Conservation (phyloP, 1,139 yeast species). For the Candida sp. region DNA sequence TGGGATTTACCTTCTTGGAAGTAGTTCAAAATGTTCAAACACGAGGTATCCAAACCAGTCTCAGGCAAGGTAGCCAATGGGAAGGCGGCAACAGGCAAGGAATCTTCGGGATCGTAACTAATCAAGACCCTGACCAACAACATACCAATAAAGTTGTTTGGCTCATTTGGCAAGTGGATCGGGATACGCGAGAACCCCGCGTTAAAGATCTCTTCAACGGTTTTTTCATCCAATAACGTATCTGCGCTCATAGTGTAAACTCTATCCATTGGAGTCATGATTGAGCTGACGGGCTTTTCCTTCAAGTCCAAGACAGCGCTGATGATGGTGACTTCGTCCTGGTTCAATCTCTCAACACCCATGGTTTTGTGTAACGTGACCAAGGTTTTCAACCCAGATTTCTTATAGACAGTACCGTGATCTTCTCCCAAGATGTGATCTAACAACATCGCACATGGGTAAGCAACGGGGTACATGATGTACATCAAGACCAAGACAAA, state of each 20-base stretch:
- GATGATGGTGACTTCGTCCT: slow-evolving; percentile 96
- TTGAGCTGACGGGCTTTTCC: slow-evolving; percentile 83
- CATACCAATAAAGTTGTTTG: slow-evolving; percentile 94
- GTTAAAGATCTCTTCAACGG: slow-evolving; percentile 89
- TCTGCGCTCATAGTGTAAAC: slow-evolving; percentile 92
- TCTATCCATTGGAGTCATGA: slow-evolving; percentile 95
- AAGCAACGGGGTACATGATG: slow-evolving; percentile 89
- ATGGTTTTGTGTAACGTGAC: slow-evolving; percentile 93
- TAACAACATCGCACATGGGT: slow-evolving; percentile 82
- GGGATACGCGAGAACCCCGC: slow-evolving; percentile 98
- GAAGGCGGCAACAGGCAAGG: slow-evolving; percentile 89
- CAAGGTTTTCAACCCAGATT: slow-evolving; percentile 90
- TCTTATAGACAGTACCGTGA: slow-evolving; percentile 94
- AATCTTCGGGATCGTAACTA: slow-evolving; percentile 97
- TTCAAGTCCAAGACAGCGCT: slow-evolving; percentile 93
- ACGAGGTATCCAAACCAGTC: slow-evolving; percentile 89
- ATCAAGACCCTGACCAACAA: slow-evolving; percentile 88
- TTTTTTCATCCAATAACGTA: slow-evolving; percentile 77
- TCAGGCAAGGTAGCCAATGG: slow-evolving; percentile 97
- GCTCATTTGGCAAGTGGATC: slow-evolving; percentile 91
- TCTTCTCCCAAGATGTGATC: slow-evolving; percentile 92
- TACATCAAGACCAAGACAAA: slow-evolving; percentile 89
- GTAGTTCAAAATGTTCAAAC: slow-evolving; percentile 90
- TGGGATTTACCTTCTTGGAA: slow-evolving; percentile 99
- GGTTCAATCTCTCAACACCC: slow-evolving; percentile 94